Conservation (phyloP, 2,329 filamentous ascomycete species). For the Alternaria sp. region DNA sequence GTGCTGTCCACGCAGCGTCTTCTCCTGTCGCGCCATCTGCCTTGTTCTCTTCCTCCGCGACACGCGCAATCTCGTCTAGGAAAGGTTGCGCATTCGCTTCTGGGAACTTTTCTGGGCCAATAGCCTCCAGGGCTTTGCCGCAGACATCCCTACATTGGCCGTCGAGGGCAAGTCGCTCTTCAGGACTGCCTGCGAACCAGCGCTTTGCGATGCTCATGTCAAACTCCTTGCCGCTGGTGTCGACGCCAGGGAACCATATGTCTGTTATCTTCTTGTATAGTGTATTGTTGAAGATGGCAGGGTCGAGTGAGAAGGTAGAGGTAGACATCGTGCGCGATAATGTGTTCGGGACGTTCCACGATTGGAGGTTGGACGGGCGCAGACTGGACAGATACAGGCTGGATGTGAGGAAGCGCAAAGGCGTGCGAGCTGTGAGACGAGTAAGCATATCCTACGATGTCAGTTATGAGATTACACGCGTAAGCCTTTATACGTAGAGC, state of each 20-base stretch:
- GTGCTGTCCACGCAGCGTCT: conserved; percentile 44
- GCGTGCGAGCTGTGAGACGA: conserved; percentile 5
- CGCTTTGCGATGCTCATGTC: conserved; percentile 33
- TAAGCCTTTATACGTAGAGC: neutral
- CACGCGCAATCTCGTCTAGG: conserved; percentile 38
- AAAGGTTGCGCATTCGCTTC: conserved; percentile 48
- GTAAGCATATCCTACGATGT: conserved; percentile 8
- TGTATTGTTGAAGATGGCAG: conserved; percentile 47
- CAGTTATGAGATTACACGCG: neutral
- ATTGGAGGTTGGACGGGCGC: neutral
- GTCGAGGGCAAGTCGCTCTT: conserved; percentile 48
- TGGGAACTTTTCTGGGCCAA: conserved; percentile 43
- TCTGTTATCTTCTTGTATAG: conserved; percentile 47
- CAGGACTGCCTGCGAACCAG: conserved; percentile 48
- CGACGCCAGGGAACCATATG: conserved; percentile 49
- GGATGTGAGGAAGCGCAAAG: conserved; percentile 4
- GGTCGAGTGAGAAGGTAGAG: conserved; percentile 43
- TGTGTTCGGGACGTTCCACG: neutral
- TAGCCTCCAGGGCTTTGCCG: conserved; percentile 43
- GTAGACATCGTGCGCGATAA: conserved; percentile 35
- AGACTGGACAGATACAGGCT: conserved; percentile 5
- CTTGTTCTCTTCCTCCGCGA: conserved; percentile 6
- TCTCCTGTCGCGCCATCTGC: conserved; percentile 26
- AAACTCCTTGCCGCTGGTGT: conserved; percentile 30
- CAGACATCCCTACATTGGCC: conserved; percentile 42